Evolutionary conservation across 2,329 filamentous ascomycete genomes (phyloP).

Genomic region (Fusarium neocosmosporiellum): DNA sequence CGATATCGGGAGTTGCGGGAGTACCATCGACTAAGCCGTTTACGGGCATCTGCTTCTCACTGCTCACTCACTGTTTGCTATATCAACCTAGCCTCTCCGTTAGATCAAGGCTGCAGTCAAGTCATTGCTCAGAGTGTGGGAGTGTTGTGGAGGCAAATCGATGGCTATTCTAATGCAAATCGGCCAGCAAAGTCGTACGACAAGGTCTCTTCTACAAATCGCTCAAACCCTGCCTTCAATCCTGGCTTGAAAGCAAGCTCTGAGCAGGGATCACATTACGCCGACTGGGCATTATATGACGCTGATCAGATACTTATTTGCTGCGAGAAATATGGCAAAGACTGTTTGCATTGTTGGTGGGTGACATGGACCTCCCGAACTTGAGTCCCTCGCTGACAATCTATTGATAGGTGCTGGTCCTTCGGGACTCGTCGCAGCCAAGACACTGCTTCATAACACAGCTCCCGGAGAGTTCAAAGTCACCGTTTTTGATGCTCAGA

Average conservation of each 20-base stretch:
- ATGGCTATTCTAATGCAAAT: neutral
- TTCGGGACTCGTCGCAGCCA: constrained; percentile 76
- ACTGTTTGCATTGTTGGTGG: constrained; percentile 56
- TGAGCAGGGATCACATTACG: constrained; percentile 2
- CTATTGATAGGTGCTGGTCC: constrained; percentile 70
- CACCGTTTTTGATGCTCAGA: constrained; percentile 75
- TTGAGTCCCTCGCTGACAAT: constrained; percentile 4
- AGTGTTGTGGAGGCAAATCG: neutral
- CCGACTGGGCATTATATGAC: constrained; percentile 30
- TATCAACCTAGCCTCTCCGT: neutral
- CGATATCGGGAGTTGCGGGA: constrained; percentile 35
- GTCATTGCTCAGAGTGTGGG: neutral
- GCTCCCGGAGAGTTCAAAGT: constrained; percentile 70
- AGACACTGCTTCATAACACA: constrained; percentile 74
- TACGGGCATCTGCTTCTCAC: constrained; percentile 19
- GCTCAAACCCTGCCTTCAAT: constrained; percentile 26
- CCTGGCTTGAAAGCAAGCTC: constrained; percentile 11
- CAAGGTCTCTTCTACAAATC: constrained; percentile 31
- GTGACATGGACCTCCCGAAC: constrained; percentile 2
- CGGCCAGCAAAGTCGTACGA: neutral
- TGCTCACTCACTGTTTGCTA: neutral
- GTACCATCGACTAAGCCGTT: constrained; percentile 29
- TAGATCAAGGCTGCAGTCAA: neutral
- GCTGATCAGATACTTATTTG: constrained; percentile 18
- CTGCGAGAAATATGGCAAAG: constrained; percentile 49